Evolutionary conservation across 192 early-diverging fungal genomes (phyloP), one percentile per base, ranked within the genome.

Genomic region (Coemansia sp.): DNA sequence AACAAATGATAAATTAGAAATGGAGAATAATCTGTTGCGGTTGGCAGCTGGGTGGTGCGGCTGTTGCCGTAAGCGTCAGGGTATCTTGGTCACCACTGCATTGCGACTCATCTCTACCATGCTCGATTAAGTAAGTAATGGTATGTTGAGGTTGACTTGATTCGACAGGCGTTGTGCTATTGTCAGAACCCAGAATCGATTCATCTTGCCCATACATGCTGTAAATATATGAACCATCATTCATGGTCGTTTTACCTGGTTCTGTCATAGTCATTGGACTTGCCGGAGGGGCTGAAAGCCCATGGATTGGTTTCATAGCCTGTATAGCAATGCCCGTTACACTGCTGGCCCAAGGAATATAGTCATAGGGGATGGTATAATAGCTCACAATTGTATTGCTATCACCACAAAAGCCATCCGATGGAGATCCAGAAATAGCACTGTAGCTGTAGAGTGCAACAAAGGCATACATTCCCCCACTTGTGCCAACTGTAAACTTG

Each of bases 371-470:
- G 32, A 66, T 33, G 0, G 67, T 75, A 35, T 75, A 75, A 54
- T 75, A 75, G 60, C 34, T 69, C 33, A 66, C 40, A 22, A 74
- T 59, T 0, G 62, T 58, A 33, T 59, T 48, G 25, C 5, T 23
- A 20, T 5, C 14, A 5, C 5, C 29, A 4, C 49, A 20, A 29
- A 41, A 48, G n/a, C 73, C 65, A 11, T 62, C 59, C 0, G 42
- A 62, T 36, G 20, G 48, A 25, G 20, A 43, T 1, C 49, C 59
- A 14, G 52, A 19, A 15, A 61, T 62, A 5, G 59, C 55, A 29
- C 74, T 76, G 20, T 62, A 65, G 36, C 74, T 76, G 29, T 67
- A 64, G 19, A 76, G 53, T 0, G 65, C 67, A 0, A 57, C 48
- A 7, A 33, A 35, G 0, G 57, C 61, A 9, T 32, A 8, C 9